phyloP scores from a whole-genome alignment of 1,139 yeast species.

The Candida gigantensis region DNA sequence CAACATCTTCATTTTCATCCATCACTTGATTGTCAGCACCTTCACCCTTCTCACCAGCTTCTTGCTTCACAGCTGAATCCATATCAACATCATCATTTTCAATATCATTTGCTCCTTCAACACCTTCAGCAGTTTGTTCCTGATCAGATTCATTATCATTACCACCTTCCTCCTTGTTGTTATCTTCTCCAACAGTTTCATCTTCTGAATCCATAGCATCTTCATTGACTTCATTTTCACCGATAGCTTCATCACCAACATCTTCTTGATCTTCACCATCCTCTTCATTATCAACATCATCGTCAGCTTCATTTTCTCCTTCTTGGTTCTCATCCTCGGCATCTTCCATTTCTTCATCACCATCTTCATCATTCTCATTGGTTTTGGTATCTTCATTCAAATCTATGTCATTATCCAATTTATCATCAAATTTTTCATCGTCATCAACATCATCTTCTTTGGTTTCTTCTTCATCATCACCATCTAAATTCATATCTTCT shows the following conservation, averaged over 20 bases:
- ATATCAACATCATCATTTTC: constrained; percentile 55
- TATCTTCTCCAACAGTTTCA: constrained; percentile 22
- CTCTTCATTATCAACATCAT: constrained; percentile 22
- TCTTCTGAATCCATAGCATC: constrained; percentile 31
- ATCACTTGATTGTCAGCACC: constrained; percentile 73
- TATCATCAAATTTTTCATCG: constrained; percentile 31
- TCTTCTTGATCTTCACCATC: constrained; percentile 24
- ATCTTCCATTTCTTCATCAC: constrained; percentile 20
- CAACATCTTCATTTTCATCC: constrained; percentile 70
- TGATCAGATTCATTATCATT: constrained; percentile 30
- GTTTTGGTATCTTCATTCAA: constrained; percentile 22
- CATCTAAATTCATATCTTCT: constrained; percentile 82
- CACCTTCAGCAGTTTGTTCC: constrained; percentile 37
- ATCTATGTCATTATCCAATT: constrained; percentile 25
- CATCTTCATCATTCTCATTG: constrained; percentile 20
- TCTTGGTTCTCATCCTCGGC: constrained; percentile 19
- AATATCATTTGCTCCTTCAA: constrained; percentile 53
- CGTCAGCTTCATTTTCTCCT: constrained; percentile 23
- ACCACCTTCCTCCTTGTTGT: constrained; percentile 23
- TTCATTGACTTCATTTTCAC: constrained; percentile 25
- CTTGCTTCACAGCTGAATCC: constrained; percentile 72
- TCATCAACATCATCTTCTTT: constrained; percentile 40
- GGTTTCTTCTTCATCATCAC: constrained; percentile 54
- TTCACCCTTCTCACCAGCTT: constrained; percentile 69
- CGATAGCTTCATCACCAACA: constrained; percentile 22